A percentile compares a stretch with the other conserved stretches of the same genome.
Conservation (phyloP, 1,284 basidiomycete species). For the Cutaneotrichosporon dermatis region DNA sequence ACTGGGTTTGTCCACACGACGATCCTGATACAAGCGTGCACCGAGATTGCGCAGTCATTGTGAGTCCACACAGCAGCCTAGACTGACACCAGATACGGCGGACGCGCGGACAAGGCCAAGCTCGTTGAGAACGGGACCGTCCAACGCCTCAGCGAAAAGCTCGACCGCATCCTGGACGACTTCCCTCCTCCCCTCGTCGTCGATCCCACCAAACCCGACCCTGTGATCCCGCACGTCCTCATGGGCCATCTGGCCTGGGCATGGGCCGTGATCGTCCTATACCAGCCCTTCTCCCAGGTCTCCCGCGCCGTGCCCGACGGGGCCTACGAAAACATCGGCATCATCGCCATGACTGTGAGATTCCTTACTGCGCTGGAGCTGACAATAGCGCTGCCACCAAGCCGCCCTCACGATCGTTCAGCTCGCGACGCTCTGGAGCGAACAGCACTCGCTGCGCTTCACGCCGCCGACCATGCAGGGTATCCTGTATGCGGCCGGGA, state of each 20-base stretch:
- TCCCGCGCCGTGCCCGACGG: background rate
- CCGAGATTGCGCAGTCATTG: conserved; percentile 10
- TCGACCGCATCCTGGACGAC: conserved; percentile 60
- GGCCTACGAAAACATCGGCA: background rate
- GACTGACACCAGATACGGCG: conserved; percentile 8
- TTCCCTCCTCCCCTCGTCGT: conserved; percentile 54
- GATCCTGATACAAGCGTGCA: conserved; percentile 6
- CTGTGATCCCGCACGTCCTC: conserved; percentile 59
- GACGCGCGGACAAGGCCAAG: conserved; percentile 5
- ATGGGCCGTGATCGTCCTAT: conserved; percentile 63
- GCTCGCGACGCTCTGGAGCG: conserved; percentile 57
- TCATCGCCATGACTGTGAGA: conserved; percentile 14
- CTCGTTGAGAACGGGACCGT: conserved; percentile 10
- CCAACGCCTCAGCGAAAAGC: conserved; percentile 32
- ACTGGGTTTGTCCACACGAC: conserved; percentile 12
- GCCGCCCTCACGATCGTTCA: conserved; percentile 63
- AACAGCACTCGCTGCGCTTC: conserved; percentile 59
- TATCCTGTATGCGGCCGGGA: conserved; percentile 63
- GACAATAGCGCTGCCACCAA: conserved; percentile 55
- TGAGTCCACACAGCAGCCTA: background rate
- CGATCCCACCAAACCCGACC: conserved; percentile 51
- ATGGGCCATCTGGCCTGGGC: conserved; percentile 62
- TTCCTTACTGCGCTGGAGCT: background rate
- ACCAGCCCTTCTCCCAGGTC: conserved; percentile 54
- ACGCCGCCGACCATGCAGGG: conserved; percentile 62